phyloP scores from a whole-genome alignment of 352 stramenopile species.

The Pythium plurisporium region DNA sequence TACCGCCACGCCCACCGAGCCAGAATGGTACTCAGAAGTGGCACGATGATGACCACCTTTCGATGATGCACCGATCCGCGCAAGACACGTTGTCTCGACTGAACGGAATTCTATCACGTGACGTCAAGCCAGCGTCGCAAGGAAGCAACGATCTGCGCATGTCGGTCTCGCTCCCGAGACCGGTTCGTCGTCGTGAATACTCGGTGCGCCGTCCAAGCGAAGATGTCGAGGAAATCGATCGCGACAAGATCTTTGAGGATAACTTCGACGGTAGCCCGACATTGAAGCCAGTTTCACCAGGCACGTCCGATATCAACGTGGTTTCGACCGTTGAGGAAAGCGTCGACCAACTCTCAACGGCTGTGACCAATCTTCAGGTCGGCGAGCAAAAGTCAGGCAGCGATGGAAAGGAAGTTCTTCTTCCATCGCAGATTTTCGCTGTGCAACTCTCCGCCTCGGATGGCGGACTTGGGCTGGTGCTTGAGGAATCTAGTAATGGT shows the following conservation, averaged over 20 bases:
- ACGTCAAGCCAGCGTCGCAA: conserved; percentile 12
- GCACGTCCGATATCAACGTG: neutral
- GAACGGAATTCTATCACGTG: conserved; percentile 46
- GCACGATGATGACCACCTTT: conserved; percentile 38
- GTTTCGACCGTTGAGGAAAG: no score
- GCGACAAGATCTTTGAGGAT: conserved; percentile 63
- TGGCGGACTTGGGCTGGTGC: conserved; percentile 61
- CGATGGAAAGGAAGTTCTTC: conserved; percentile 12
- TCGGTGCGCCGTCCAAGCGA: conserved; percentile 30
- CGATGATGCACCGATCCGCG: conserved; percentile 51
- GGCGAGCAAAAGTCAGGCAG: conserved; percentile 8
- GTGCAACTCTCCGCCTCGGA: conserved; percentile 60
- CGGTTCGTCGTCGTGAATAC: conserved; percentile 55
- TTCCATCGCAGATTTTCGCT: conserved; percentile 41
- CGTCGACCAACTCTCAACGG: neutral
- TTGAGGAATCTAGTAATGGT: conserved; percentile 28
- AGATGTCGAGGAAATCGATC: conserved; percentile 47
- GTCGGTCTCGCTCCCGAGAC: conserved; percentile 60
- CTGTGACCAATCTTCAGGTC: conserved; percentile 9
- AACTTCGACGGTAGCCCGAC: conserved; percentile 12
- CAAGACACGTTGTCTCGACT: conserved; percentile 61
- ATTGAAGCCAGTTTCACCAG: neutral
- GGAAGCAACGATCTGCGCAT: conserved; percentile 24
- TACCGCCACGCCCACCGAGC: neutral
- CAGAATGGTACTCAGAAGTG: conserved; percentile 23